Base-by-base conservation (phyloP, 139 green algal species). In the Chlamydomonas incerta region DNA sequence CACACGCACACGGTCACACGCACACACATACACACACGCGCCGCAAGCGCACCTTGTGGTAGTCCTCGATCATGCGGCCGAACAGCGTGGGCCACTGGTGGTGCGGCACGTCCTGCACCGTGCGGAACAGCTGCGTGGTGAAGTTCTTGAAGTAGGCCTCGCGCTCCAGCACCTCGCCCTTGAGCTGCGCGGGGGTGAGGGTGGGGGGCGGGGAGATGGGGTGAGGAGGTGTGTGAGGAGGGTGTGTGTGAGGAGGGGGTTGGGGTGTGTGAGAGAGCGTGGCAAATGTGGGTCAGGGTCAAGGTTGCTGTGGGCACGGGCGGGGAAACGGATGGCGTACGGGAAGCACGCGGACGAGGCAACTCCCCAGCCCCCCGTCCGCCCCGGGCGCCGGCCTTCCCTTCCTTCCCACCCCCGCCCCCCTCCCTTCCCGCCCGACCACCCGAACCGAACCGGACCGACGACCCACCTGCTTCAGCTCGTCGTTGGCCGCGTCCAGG, bases 111-210 rank as follows among this genome's bases (percentile, higher is more conserved):
- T 80, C 86, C 57, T 88, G 87, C 3, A 85, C 23, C 15, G 74
- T 85, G 47, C 81, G 72, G 79, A 87, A 88, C 15, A 90, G 73
- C 74, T 90, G 87, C 6, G 68, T 88, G 24, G 87, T 85, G 74
- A 90, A 90, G 81, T 90, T 90, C 34, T 77, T 81, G 55, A 87
- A 90, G 87, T 90, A 90, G 2, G 70, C 87, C 55, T 87, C 81
- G 31, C 72, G 74, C 69, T 89, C 67, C 74, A 68, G 65, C 29
- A 76, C 58, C 47, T 60, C 67, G 23, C 52, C 58, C 50, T 76
- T 76, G 66, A 85, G 47, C 80, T 85, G 80, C 5, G 2, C 2
- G 52, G 50, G 15, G 21, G 41, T 50, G 20, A 21, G 26, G 57
- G 11, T 4, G 17, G 20, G 20, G 57, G 57, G 14, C 3, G 57